These are phyloP conservation scores for Cavenderia fasciculata DNA, from an alignment of 78 protist species.

Conservation along the genomic window DNA sequence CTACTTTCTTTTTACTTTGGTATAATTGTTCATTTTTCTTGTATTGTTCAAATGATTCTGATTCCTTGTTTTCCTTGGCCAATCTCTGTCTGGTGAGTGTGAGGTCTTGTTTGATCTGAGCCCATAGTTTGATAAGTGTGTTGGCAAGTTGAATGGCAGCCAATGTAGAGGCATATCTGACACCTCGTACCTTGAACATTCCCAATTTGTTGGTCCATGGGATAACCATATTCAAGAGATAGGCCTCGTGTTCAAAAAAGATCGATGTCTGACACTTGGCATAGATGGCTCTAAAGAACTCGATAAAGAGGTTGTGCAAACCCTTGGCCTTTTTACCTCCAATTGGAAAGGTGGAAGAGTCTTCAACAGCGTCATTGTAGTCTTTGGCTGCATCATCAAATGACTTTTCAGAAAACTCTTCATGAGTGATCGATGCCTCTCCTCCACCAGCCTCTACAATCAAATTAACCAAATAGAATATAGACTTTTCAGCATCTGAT, in stretches of 20 bases:
- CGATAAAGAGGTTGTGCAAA: not conserved
- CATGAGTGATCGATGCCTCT: not conserved
- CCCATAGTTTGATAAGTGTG: not conserved
- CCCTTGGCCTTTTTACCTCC: not conserved
- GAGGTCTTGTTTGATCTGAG: conserved; percentile 5
- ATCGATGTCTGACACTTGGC: conserved; percentile 38
- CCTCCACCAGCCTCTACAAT: conserved; percentile 44
- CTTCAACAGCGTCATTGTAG: not conserved
- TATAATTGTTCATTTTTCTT: not conserved
- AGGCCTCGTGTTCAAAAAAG: conserved; percentile 1
- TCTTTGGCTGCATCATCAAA: conserved; percentile 3
- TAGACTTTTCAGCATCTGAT: conserved; percentile 35
- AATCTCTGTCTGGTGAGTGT: not conserved
- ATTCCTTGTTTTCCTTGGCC: conserved; percentile 9
- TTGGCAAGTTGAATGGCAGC: not conserved
- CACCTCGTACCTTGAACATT: not conserved
- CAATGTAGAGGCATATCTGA: not conserved
- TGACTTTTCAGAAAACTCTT: not conserved
- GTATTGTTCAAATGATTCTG: not conserved
- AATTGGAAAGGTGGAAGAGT: conserved; percentile 10
- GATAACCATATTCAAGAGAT: conserved; percentile 22
- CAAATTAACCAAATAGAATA: conserved; percentile 6
- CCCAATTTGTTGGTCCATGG: conserved; percentile 1
- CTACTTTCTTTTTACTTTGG: too few species aligned
- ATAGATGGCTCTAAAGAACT: not conserved